phyloP scores from a whole-genome alignment of 1,139 yeast genomes.

The Arxiozyma slooffiae region DNA sequence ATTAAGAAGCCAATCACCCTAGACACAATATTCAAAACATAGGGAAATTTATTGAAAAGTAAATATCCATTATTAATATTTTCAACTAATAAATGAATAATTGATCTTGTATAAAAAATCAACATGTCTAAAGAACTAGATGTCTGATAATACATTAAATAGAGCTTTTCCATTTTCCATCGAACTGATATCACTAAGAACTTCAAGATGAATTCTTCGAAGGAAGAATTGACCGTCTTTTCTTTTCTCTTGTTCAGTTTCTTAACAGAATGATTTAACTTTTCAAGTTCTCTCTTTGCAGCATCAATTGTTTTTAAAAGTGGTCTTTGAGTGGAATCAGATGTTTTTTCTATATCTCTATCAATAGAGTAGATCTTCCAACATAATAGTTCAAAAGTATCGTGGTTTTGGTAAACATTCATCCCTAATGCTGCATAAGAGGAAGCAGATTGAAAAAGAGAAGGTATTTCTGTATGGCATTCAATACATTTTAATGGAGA shows the following conservation, averaged over 20 bases:
- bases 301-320: constrained; percentile 27
- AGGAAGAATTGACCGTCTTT: constrained; percentile 14
- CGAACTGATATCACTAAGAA: constrained; percentile 16
- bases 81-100: constrained; percentile 17
- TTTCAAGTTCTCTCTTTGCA: constrained; percentile 19
- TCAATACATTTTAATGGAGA: constrained; percentile 17
- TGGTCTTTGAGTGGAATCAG: constrained; percentile 17
- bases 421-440: constrained; percentile 19
- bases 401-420: constrained; percentile 25
- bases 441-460: constrained; percentile 25
- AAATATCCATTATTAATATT: constrained; percentile 14
- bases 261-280: constrained; percentile 9
- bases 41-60: constrained; percentile 22
- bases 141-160: constrained; percentile 18
- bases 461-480: constrained; percentile 22
- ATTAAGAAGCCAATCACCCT: constrained; percentile 21
- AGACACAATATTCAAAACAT: constrained; percentile 17
- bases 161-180: constrained; percentile 25
- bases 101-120: constrained; percentile 14
- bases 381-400: constrained; percentile 21
- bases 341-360: constrained; percentile 24
- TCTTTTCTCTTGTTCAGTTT: constrained; percentile 9
- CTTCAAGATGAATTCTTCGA: constrained; percentile 20
- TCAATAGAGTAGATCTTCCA: constrained; percentile 29
- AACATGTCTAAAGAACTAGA: constrained; percentile 15